A percentile compares a stretch with the other conserved stretches of the same genome.
Conservation (phyloP, 2,329 filamentous ascomycete genomes). For the Scedosporium minutisporum region DNA sequence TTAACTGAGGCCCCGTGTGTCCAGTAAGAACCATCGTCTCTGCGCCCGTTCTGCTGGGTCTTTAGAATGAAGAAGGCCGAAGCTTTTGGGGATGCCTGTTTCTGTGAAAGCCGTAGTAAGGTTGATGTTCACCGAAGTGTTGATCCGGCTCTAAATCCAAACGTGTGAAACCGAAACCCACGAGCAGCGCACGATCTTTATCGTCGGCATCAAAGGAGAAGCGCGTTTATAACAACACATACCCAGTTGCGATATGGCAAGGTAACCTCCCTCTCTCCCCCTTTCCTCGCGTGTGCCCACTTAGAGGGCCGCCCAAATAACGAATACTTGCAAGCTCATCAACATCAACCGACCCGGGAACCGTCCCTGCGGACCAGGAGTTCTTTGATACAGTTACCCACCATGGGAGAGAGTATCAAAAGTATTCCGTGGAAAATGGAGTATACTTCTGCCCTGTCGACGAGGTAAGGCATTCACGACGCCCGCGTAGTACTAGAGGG, state of each 20-base stretch:
- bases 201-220: background rate
- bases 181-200: background rate
- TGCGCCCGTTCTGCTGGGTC: background rate
- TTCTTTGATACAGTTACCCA: conserved; percentile 50
- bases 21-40: background rate
- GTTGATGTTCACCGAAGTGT: background rate
- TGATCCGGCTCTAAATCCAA: background rate
- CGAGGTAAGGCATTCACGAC: conserved; percentile 41
- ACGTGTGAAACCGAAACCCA: background rate
- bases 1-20: background rate
- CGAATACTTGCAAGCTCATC: conserved; percentile 3
- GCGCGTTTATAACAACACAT: background rate
- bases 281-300: background rate
- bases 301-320: background rate
- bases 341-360: conserved; percentile 32
- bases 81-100: background rate
- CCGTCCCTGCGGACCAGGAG: conserved; percentile 44
- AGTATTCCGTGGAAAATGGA: conserved; percentile 53
- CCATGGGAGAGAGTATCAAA: conserved; percentile 57
- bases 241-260: background rate
- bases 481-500: conserved; percentile 9
- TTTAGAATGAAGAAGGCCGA: background rate
- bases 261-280: background rate
- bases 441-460: conserved; percentile 62
- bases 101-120: background rate